Evolutionary conservation across 2,329 filamentous ascomycete genomes (phyloP).

Genomic region (Penicillium sp.): DNA sequence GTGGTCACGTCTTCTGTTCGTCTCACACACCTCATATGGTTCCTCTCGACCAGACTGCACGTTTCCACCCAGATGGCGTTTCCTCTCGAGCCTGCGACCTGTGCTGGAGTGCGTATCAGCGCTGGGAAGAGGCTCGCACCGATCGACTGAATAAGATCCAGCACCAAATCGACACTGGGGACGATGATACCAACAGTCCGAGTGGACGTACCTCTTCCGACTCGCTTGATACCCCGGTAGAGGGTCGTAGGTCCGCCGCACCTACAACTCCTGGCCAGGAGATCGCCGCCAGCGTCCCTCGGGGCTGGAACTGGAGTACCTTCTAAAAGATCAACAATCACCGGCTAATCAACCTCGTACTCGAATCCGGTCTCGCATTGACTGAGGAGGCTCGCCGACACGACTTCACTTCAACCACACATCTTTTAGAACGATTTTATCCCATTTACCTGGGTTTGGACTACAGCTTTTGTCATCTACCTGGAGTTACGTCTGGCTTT

Average conservation of each 20-base stretch:
- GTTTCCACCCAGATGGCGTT: conserved; percentile 64
- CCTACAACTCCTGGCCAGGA: conserved; percentile 40
- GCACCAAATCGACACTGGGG: conserved; percentile 37
- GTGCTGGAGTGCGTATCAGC: conserved; percentile 63
- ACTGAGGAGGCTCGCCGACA: conserved; percentile 4
- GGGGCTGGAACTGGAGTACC: conserved; percentile 67
- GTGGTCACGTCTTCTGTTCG: conserved; percentile 68
- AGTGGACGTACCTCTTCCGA: conserved; percentile 23
- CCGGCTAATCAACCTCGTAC: background rate
- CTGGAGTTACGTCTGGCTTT: conserved; percentile 23
- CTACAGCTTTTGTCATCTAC: conserved; percentile 21
- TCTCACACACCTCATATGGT: conserved; percentile 62
- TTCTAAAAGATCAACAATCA: conserved; percentile 49
- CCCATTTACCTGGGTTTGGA: conserved; percentile 12
- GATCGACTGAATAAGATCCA: conserved; percentile 59
- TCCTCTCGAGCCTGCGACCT: conserved; percentile 64
- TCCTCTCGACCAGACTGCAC: conserved; percentile 67
- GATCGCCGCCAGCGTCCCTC: conserved; percentile 60
- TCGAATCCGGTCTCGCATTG: conserved; percentile 7
- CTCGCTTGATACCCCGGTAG: conserved; percentile 31
- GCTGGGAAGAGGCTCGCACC: conserved; percentile 57
- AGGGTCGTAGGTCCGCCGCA: conserved; percentile 27
- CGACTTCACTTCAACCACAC: conserved; percentile 20
- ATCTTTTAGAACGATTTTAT: conserved; percentile 25
- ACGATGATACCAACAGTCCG: conserved; percentile 24